Evolutionary conservation across 495 filamentous ascomycete species (phyloP), one percentile per base, ranked within the genome.

Genomic region (Friedmanniomyces endolithicus): DNA sequence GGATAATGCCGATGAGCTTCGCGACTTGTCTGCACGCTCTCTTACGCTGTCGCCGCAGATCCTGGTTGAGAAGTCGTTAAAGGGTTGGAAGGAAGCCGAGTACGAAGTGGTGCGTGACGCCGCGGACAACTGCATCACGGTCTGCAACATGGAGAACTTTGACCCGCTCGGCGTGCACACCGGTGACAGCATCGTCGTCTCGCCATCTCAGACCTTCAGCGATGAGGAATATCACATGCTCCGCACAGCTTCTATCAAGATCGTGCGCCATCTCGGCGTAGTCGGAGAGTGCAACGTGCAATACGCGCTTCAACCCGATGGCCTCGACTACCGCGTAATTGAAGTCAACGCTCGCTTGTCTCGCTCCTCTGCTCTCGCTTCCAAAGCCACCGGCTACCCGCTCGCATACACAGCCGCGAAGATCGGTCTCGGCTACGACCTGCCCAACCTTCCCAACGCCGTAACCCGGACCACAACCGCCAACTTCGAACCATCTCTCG

Each of bases 131-230:
- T 98, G 92, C 72, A 97, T 98, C 68, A 98, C 92, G 7, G 92
- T 98, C 58, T 98, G 92, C 73, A 98, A 98, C 75, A 98, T 98
- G 92, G 92, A 98, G 72, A 98, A 98, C 70, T 97, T 98, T 61
- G 92, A 98, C 71, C 92, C 92, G 57, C 82, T 98, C 29, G 92
- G 92, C 64, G 96, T 97, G 53, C 92, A 98, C 65, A 98, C 92
- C 9, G 92, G 92, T 68, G 92, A 98, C 71, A 96, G 90, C 24
- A 98, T 98, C 64, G 92, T 98, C 52, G 92, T 98, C 20, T 94
- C 92, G 4, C 92, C 92, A 23, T 95, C 88, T 11, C 92, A 97
- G 70, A 98, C 92, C 0, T 79, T 98, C 27, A 92, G 89, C 11
- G 94, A 98, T 57, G 90, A 95, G 66, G 92, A 98, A 68, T 98